A percentile compares a stretch with the other conserved stretches of the same genome.
phyloP scores from a whole-genome alignment of 2,329 filamentous ascomycete genomes.

The Ascochyta koolunga region DNA sequence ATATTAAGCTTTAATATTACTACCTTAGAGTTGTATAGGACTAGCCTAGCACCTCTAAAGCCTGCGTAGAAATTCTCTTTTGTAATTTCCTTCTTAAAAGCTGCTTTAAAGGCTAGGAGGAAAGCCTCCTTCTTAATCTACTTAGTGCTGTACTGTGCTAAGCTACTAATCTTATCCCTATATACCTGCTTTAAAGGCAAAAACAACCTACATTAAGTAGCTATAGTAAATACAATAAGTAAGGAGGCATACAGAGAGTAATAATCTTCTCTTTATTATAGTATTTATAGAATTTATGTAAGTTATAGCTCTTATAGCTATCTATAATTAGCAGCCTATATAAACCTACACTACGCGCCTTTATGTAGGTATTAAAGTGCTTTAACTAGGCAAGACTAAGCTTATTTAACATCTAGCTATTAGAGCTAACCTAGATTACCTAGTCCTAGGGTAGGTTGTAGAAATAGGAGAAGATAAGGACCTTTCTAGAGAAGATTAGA shows the following conservation, averaged over 20 bases:
- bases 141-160: too few relatives aligned
- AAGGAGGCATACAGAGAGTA: slow-evolving; percentile 41
- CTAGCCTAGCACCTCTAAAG: slow-evolving; percentile 42
- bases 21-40: slow-evolving; percentile 38
- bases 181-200: too few relatives aligned
- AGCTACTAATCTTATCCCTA: too few relatives aligned
- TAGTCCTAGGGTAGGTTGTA: slow-evolving; percentile 29
- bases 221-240: too few relatives aligned
- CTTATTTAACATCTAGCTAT: slow-evolving; percentile 45
- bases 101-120: too few relatives aligned
- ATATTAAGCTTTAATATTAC: slow-evolving; percentile 45
- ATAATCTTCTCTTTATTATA: not conserved
- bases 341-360: not conserved
- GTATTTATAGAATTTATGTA: not conserved
- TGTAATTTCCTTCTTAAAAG: slow-evolving; percentile 34
- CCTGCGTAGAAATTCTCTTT: slow-evolving; percentile 34
- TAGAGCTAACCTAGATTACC: slow-evolving; percentile 35
- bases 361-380: not conserved
- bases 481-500: slow-evolving; percentile 11
- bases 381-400: slow-evolving; percentile 10
- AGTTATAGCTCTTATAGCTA: slow-evolving; percentile 39
- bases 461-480: not conserved
- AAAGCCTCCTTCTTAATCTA: too few relatives aligned
- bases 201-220: too few relatives aligned
- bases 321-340: slow-evolving; percentile 23